A percentile compares a stretch with the other conserved stretches of the same genome.
Evolutionary conservation across 1,284 basidiomycete genomes (phyloP).

Genomic region (Leccinum angustisporum): DNA sequence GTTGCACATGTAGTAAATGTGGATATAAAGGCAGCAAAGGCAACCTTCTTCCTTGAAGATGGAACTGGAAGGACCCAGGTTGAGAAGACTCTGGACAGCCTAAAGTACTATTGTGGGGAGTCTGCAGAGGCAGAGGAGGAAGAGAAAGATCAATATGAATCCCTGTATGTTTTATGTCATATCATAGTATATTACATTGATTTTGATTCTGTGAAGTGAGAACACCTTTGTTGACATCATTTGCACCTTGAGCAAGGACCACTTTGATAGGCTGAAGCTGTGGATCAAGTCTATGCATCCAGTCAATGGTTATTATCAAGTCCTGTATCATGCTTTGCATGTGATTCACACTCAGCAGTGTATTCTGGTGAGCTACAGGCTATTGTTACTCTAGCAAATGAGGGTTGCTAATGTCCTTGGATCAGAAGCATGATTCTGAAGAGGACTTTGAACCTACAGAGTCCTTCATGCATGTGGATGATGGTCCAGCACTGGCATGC

Average conservation of each 20-base stretch:
- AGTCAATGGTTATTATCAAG: constrained; percentile 25
- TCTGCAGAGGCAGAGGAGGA: constrained; percentile 11
- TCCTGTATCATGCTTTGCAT: constrained; percentile 27
- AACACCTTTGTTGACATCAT: constrained; percentile 22
- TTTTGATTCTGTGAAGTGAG: constrained; percentile 10
- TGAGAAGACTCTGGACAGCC: constrained; percentile 1
- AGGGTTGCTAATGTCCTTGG: not conserved
- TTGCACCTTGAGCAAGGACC: constrained; percentile 3
- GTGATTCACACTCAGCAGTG: constrained; percentile 19
- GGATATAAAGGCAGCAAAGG: not conserved
- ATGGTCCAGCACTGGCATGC: not conserved
- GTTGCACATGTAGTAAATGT: constrained; percentile 26
- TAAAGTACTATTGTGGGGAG: not conserved
- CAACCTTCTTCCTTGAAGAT: constrained; percentile 27
- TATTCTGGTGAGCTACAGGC: constrained; percentile 15
- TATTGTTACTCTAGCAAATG: not conserved
- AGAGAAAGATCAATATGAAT: constrained; percentile 7
- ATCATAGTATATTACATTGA: not conserved
- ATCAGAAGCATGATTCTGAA: constrained; percentile 9
- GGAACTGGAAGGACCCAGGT: constrained; percentile 32
- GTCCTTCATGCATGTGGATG: not conserved
- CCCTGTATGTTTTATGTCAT: constrained; percentile 19
- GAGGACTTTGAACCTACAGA: not conserved
- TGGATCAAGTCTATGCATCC: constrained; percentile 14
- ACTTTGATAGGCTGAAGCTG: constrained; percentile 2